Evolutionary conservation across 2,329 filamentous ascomycete genomes (phyloP).

Genomic region (Hymenoscyphus fraxineus): DNA sequence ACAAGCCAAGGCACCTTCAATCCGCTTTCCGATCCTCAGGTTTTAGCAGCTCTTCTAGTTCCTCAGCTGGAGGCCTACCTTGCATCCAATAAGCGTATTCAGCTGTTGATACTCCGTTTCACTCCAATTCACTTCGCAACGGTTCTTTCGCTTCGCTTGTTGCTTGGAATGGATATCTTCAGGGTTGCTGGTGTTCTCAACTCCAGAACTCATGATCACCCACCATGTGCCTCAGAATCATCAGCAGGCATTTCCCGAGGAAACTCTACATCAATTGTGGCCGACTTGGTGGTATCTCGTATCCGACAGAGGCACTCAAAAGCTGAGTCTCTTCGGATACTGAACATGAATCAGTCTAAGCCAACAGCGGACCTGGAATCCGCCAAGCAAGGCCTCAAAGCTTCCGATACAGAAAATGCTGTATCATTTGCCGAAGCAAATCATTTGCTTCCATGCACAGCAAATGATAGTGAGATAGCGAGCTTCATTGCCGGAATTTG

Average conservation of each 20-base stretch:
- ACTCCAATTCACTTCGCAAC: slow-evolving; percentile 53
- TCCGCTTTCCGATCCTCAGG: slow-evolving; percentile 50
- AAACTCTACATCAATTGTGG: slow-evolving; percentile 18
- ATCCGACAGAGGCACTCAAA: slow-evolving; percentile 3
- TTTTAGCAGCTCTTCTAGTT: slow-evolving; percentile 55
- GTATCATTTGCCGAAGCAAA: slow-evolving; percentile 49
- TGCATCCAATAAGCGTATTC: slow-evolving; percentile 47
- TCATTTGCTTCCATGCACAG: slow-evolving; percentile 53
- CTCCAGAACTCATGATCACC: slow-evolving; percentile 28
- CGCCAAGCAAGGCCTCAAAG: background rate
- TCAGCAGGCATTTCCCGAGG: slow-evolving; percentile 15
- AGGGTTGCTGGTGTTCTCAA: slow-evolving; percentile 55
- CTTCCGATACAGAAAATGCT: background rate
- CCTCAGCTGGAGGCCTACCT: slow-evolving; percentile 60
- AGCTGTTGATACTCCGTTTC: slow-evolving; percentile 58
- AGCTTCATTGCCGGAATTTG: slow-evolving; percentile 52
- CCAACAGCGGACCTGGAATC: background rate
- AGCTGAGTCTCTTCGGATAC: background rate
- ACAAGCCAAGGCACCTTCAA: slow-evolving; percentile 47
- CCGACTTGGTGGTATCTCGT: slow-evolving; percentile 1
- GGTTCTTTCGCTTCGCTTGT: slow-evolving; percentile 53
- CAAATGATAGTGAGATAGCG: slow-evolving; percentile 50
- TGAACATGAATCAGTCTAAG: background rate
- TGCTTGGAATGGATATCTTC: slow-evolving; percentile 53
- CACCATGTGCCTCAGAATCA: slow-evolving; percentile 19